Percentiles rank a stretch among this genome's conserved stretches.
phyloP scores from a whole-genome alignment of 495 filamentous ascomycete species.

The Aspergillus diversus region DNA sequence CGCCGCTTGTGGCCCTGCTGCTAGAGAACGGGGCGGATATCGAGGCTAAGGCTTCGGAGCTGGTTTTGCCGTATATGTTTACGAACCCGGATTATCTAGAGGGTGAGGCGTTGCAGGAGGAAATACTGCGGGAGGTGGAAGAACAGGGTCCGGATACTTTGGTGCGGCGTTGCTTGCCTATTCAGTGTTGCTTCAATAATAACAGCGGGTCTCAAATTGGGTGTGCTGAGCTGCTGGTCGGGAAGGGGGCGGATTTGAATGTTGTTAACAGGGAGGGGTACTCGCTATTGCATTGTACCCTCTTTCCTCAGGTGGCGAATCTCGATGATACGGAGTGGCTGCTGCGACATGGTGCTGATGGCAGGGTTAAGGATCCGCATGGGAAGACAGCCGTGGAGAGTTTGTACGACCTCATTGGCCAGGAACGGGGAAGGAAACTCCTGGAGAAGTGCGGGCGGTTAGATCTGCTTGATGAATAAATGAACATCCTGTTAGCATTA shows the following conservation, averaged over 20 bases:
- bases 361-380: neutral
- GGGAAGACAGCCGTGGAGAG: neutral
- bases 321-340: neutral
- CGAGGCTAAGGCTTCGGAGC: neutral
- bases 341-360: neutral
- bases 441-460: neutral
- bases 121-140: neutral
- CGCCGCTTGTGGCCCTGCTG: neutral
- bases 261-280: neutral
- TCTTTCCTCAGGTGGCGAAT: neutral
- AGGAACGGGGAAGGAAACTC: neutral
- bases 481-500: no score
- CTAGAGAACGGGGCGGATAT: neutral
- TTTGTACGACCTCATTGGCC: neutral
- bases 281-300: neutral
- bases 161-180: neutral
- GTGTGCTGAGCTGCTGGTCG: neutral
- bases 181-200: neutral
- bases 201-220: neutral
- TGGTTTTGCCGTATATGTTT: neutral
- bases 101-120: neutral
- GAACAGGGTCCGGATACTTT: neutral
- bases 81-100: neutral
- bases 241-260: neutral
- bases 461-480: neutral